phyloP scores from a whole-genome alignment of 441 rosid species.

The Mallotus repandus region DNA sequence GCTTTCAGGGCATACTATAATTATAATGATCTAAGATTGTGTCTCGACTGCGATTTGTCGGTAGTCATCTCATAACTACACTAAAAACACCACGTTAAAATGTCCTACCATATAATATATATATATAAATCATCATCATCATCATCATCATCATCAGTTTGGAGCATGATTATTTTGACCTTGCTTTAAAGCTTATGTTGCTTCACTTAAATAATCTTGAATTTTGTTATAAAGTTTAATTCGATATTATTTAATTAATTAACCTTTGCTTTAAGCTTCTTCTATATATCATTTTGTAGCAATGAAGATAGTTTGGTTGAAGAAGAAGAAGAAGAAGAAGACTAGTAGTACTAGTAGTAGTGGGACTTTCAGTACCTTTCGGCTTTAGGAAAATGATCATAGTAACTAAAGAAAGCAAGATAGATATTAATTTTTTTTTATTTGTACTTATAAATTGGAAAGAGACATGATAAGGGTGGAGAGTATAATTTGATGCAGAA shows the following conservation, averaged over 20 bases:
- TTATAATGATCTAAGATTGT: constrained; percentile 10
- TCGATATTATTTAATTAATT: neutral
- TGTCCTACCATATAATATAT: neutral
- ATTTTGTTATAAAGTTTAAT: too few relatives aligned
- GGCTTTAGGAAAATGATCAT: constrained; percentile 30
- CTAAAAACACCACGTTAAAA: constrained; percentile 2
- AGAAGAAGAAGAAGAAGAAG: neutral
- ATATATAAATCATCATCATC: neutral
- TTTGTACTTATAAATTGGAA: constrained; percentile 27
- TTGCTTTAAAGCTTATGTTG: constrained; percentile 6
- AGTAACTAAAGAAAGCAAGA: neutral
- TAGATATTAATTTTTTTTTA: neutral
- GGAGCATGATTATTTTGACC: constrained; percentile 5
- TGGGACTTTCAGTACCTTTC: constrained; percentile 32
- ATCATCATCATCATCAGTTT: neutral
- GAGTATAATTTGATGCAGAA: constrained; percentile 26
- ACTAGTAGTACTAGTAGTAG: neutral
- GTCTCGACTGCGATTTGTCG: constrained; percentile 9
- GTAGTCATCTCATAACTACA: neutral
- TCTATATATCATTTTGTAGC: neutral
- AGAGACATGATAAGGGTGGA: constrained; percentile 22
- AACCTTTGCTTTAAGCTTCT: constrained; percentile 2
- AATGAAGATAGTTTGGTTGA: too few relatives aligned
- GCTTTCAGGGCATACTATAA: constrained; percentile 1
- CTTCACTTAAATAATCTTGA: too few relatives aligned